Evolutionary conservation across 768 basidiomycete genomes (phyloP).

Genomic region (Lactarius quietus): DNA sequence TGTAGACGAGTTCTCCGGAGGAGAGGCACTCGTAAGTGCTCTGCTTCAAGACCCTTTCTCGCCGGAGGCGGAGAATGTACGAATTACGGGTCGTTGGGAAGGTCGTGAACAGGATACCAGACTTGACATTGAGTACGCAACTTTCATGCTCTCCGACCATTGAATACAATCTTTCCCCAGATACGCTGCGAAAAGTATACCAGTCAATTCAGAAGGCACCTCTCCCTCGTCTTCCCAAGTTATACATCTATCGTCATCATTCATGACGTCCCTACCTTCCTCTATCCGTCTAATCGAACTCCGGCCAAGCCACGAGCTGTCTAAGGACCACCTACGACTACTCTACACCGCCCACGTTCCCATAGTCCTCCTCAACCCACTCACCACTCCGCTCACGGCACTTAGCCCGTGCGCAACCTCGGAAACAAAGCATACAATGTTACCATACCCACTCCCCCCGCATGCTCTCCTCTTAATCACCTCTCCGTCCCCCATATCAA

Average conservation of each 20-base stretch:
- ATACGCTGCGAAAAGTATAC: background rate
- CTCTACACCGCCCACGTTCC: constrained; percentile 52
- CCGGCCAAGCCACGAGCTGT: constrained; percentile 13
- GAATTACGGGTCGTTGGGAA: constrained; percentile 50
- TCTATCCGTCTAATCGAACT: constrained; percentile 32
- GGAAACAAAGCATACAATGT: constrained; percentile 13
- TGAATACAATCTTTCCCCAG: background rate
- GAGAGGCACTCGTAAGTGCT: constrained; percentile 61
- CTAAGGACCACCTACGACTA: constrained; percentile 16
- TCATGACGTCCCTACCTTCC: constrained; percentile 14
- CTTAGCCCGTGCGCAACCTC: constrained; percentile 30
- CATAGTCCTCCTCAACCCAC: constrained; percentile 60
- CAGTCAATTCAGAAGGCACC: background rate
- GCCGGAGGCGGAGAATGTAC: constrained; percentile 45
- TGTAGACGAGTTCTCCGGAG: constrained; percentile 49
- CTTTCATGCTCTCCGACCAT: background rate
- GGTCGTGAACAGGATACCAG: constrained; percentile 8
- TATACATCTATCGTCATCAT: constrained; percentile 17
- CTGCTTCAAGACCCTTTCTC: constrained; percentile 68
- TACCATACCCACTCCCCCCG: constrained; percentile 30
- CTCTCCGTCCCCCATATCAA: constrained; percentile 25
- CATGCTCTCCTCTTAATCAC: constrained; percentile 33
- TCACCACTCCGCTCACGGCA: constrained; percentile 45
- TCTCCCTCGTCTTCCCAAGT: background rate
- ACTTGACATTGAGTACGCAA: constrained; percentile 25